Evolutionary conservation across 345 rosid species (phyloP).

Genomic region (Tarenaya hassleriana): DNA sequence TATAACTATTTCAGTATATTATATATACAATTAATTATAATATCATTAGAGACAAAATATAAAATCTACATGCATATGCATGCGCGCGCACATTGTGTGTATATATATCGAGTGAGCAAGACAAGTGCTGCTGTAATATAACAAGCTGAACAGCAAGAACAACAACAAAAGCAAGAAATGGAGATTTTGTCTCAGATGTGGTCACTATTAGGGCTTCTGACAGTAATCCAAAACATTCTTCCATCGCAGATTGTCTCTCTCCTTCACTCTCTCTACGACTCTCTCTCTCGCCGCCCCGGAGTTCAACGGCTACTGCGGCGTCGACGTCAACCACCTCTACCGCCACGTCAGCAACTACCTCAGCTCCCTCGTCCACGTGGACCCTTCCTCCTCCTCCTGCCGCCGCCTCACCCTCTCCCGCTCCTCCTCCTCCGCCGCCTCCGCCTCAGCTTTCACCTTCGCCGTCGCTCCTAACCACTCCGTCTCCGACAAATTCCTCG

Average conservation of each 20-base stretch:
- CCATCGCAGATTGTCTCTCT: conserved; percentile 44
- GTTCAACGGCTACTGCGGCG: conserved; percentile 50
- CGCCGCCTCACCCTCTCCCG: conserved; percentile 21
- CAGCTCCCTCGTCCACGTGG: conserved; percentile 25
- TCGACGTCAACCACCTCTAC: conserved; percentile 45
- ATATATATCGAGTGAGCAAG: too few relatives aligned
- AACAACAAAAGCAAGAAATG: conserved; percentile 11
- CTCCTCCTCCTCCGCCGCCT: conserved; percentile 39
- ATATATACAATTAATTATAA: too few relatives aligned
- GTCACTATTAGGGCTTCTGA: conserved; percentile 45
- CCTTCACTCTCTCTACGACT: conserved; percentile 32
- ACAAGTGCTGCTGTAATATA: background rate
- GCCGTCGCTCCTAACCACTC: conserved; percentile 42
- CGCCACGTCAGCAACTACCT: conserved; percentile 41
- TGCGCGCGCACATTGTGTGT: too few relatives aligned
- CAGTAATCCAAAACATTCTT: conserved; percentile 44
- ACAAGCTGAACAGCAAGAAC: background rate
- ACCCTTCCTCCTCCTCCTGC: conserved; percentile 28
- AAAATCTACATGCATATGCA: too few relatives aligned
- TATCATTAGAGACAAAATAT: too few relatives aligned
- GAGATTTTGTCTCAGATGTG: conserved; percentile 44
- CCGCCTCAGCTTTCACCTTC: conserved; percentile 35
- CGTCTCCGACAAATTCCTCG: conserved; percentile 30
- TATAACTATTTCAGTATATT: too few relatives aligned
- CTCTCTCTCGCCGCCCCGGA: conserved; percentile 40